Percentiles rank a stretch among this genome's conserved stretches.
Conservation (phyloP, 2,329 filamentous ascomycete genomes). For the Epichloe bromicola region DNA sequence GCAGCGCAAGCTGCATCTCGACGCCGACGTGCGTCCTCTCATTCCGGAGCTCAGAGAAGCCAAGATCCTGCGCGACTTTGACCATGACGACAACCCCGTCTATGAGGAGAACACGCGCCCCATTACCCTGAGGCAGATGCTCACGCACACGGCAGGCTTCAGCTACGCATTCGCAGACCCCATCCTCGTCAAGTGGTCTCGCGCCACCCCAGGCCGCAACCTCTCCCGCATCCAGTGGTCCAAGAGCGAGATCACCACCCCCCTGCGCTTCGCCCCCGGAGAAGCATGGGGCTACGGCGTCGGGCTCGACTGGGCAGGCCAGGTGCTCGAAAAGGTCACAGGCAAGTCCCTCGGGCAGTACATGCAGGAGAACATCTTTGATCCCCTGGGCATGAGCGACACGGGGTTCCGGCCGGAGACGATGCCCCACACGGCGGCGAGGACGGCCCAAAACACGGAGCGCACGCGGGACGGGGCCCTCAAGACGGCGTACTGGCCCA, state of each 20-base stretch:
- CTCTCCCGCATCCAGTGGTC: slow-evolving; percentile 19
- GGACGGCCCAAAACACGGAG: slow-evolving; percentile 11
- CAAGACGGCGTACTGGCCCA: slow-evolving; percentile 7
- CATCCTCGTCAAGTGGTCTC: slow-evolving; percentile 26
- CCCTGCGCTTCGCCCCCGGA: slow-evolving; percentile 33
- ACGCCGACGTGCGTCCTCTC: slow-evolving; percentile 22
- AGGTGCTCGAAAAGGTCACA: slow-evolving; percentile 28
- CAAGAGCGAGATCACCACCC: slow-evolving; percentile 26
- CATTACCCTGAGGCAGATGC: slow-evolving; percentile 29
- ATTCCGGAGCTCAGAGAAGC: slow-evolving; percentile 22
- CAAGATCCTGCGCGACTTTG: slow-evolving; percentile 26
- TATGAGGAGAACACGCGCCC: slow-evolving; percentile 23
- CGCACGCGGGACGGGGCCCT: slow-evolving; percentile 12
- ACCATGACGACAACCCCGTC: slow-evolving; percentile 20
- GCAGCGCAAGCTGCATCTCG: slow-evolving; percentile 19
- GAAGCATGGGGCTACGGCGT: slow-evolving; percentile 36
- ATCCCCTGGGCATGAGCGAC: slow-evolving; percentile 22
- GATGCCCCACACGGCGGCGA: slow-evolving; percentile 14
- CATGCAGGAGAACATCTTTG: slow-evolving; percentile 24
- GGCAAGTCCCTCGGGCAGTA: slow-evolving; percentile 24
- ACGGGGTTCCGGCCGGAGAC: slow-evolving; percentile 23
- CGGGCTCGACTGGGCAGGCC: slow-evolving; percentile 33
- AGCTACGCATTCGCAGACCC: slow-evolving; percentile 30
- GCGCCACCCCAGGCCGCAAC: slow-evolving; percentile 17
- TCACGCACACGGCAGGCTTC: slow-evolving; percentile 37